These are phyloP conservation scores for Trichosanthes cucumerina DNA, from an alignment of 306 rosid species.

Conservation along the genomic window DNA sequence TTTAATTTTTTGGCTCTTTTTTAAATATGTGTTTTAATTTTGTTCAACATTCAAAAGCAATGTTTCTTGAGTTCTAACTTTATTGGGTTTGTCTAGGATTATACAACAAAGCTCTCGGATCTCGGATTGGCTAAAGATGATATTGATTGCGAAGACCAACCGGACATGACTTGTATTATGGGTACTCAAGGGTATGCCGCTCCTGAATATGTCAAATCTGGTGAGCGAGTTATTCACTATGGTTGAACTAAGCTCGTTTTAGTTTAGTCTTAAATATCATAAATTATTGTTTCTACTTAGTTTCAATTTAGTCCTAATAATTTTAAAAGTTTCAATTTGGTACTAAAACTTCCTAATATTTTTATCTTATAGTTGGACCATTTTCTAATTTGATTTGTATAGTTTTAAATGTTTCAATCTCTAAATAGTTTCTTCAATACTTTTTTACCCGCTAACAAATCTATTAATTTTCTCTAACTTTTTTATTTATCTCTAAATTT, in stretches of 20 bases:
- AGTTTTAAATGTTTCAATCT: too few species aligned
- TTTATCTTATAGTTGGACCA: too few species aligned
- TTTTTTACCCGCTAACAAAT: too few species aligned
- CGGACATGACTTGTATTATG: constrained; percentile 46
- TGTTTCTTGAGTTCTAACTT: neutral
- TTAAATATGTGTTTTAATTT: too few species aligned
- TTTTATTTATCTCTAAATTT: too few species aligned
- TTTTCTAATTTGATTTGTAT: too few species aligned
- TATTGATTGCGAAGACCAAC: constrained; percentile 61
- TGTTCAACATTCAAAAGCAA: neutral
- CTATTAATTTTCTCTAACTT: too few species aligned
- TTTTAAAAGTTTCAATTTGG: too few species aligned
- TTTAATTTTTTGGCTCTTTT: neutral
- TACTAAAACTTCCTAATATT: too few species aligned
- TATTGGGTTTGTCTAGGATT: constrained; percentile 32
- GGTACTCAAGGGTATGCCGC: constrained; percentile 86
- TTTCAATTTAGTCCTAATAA: too few species aligned
- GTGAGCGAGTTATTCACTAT: constrained; percentile 10
- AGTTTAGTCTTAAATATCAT: too few species aligned
- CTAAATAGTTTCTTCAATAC: too few species aligned
- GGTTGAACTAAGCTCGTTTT: neutral
- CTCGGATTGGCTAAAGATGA: constrained; percentile 78
- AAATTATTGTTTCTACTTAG: neutral
- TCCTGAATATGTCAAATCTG: constrained; percentile 68
- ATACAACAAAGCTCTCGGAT: constrained; percentile 59